Evolutionary conservation across 2,329 filamentous ascomycete species (phyloP).

Genomic region (Cryphonectria nitschkei): DNA sequence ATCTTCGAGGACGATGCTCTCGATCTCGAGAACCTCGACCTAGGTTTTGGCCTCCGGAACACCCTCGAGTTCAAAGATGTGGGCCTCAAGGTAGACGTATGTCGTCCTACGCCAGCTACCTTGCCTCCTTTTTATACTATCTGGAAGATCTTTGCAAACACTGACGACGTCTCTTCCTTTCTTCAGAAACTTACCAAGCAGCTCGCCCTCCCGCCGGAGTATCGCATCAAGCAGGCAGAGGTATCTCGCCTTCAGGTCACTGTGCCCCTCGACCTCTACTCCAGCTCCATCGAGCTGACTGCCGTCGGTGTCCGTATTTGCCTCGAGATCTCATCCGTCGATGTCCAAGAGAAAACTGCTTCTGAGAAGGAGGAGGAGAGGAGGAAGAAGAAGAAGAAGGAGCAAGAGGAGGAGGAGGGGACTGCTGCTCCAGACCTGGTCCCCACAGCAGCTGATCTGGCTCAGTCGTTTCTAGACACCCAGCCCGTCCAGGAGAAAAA

Average conservation of each 20-base stretch:
- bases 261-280: constrained; percentile 86
- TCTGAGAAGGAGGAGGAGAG: constrained; percentile 25
- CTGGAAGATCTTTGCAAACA: not conserved
- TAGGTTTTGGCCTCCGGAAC: constrained; percentile 79
- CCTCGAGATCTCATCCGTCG: constrained; percentile 55
- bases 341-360: constrained; percentile 38
- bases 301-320: constrained; percentile 79
- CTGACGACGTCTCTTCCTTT: constrained; percentile 16
- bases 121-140: not conserved
- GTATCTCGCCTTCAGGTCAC: constrained; percentile 78
- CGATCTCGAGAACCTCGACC: constrained; percentile 83
- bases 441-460: constrained; percentile 73
- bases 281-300: constrained; percentile 80
- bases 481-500: constrained; percentile 68
- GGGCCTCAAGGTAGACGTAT: constrained; percentile 76
- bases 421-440: constrained; percentile 46
- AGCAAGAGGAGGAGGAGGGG: constrained; percentile 32
- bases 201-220: constrained; percentile 72
- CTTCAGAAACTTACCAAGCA: constrained; percentile 77
- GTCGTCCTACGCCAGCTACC: constrained; percentile 32
- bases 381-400: constrained; percentile 15
- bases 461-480: constrained; percentile 76
- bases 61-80: constrained; percentile 87
- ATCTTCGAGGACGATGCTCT: constrained; percentile 86
- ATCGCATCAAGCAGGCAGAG: constrained; percentile 74